phyloP scores from a whole-genome alignment of 78 protist species.

The Ministeria vibrans region DNA sequence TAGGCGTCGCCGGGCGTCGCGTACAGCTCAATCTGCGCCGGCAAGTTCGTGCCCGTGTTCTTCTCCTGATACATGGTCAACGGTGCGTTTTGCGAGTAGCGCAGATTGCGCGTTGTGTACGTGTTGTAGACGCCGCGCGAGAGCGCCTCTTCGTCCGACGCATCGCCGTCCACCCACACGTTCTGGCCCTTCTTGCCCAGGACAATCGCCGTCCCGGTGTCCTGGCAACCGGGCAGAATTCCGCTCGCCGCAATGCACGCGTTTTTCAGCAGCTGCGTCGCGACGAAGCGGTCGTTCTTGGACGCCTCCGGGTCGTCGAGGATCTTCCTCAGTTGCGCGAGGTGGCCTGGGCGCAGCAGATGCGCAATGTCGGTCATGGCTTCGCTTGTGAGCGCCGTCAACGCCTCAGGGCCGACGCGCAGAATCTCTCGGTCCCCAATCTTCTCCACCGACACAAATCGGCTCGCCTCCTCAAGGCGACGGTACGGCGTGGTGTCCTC shows the following conservation, averaged over 20 bases:
- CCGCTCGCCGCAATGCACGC: conserved; percentile 65
- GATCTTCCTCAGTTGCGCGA: conserved; percentile 48
- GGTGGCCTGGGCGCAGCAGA: conserved; percentile 60
- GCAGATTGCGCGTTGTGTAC: conserved; percentile 64
- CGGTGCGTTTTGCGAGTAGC: conserved; percentile 81
- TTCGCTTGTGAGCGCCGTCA: conserved; percentile 32
- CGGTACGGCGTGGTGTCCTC: not conserved
- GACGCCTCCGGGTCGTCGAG: conserved; percentile 70
- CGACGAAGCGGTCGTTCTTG: conserved; percentile 74
- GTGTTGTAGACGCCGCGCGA: conserved; percentile 70
- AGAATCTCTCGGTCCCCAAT: not conserved
- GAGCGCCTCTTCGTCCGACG: conserved; percentile 60
- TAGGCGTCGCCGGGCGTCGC: conserved; percentile 58
- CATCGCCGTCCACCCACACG: conserved; percentile 66
- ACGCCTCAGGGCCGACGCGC: conserved; percentile 56
- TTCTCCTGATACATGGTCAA: conserved; percentile 63
- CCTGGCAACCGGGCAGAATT: conserved; percentile 70
- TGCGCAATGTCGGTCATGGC: conserved; percentile 72
- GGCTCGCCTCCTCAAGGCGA: not conserved
- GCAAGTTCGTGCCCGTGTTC: conserved; percentile 80
- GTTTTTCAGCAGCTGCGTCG: conserved; percentile 71
- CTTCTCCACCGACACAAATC: not conserved
- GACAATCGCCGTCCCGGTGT: conserved; percentile 70
- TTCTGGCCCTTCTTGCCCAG: conserved; percentile 58
- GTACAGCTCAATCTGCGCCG: conserved; percentile 75